These are phyloP conservation scores for Suhomyces bolitotheri DNA, from an alignment of 1,139 yeast species.

Conservation along the genomic window DNA sequence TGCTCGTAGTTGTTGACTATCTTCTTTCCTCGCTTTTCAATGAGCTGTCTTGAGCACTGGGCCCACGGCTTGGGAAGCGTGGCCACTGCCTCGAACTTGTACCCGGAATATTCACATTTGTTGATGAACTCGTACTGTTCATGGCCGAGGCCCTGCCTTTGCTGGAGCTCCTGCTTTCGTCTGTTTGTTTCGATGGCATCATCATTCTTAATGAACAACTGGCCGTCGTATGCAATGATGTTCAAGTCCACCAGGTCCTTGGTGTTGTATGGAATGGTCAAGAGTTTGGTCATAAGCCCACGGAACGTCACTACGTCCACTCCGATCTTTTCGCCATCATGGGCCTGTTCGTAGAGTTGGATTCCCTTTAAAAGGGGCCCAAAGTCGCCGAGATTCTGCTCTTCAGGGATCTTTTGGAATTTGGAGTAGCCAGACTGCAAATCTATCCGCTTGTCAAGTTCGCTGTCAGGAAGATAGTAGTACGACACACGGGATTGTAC, in stretches of 20 bases:
- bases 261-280: conserved; percentile 59
- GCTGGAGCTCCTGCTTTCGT: conserved; percentile 25
- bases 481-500: conserved; percentile 51
- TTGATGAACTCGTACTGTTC: conserved; percentile 36
- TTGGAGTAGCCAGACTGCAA: conserved; percentile 62
- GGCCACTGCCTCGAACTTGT: conserved; percentile 79
- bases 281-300: conserved; percentile 71
- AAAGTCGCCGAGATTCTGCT: conserved; percentile 54
- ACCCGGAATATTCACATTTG: conserved; percentile 65
- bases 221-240: conserved; percentile 72
- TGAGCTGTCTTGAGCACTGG: conserved; percentile 57
- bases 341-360: conserved; percentile 50
- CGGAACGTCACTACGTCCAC: conserved; percentile 80
- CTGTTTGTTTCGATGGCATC: conserved; percentile 37
- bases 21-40: conserved; percentile 63
- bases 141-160: conserved; percentile 27
- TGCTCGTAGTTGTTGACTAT: conserved; percentile 73
- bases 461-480: conserved; percentile 75
- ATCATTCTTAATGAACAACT: conserved; percentile 75
- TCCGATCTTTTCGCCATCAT: conserved; percentile 46
- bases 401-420: conserved; percentile 58
- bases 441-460: conserved; percentile 52
- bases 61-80: conserved; percentile 81
- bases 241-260: conserved; percentile 64
- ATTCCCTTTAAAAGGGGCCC: conserved; percentile 59